Percentiles rank a stretch among this genome's conserved stretches.
phyloP scores from a whole-genome alignment of 352 stramenopile genomes.

The Pythium coloratum region DNA sequence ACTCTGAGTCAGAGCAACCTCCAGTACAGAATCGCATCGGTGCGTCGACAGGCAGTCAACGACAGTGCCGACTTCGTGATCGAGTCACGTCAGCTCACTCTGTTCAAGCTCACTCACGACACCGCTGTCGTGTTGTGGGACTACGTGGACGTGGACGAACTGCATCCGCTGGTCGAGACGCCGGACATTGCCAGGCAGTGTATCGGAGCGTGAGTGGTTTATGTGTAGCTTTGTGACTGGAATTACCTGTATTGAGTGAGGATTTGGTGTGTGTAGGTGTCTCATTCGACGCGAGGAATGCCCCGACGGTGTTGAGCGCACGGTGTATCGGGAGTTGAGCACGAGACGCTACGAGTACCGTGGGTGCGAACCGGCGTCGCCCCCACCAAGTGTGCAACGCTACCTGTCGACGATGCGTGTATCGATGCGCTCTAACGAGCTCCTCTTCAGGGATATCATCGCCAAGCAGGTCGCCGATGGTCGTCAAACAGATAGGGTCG shows the following conservation, averaged over 20 bases:
- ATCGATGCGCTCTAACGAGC: slow-evolving; percentile 10
- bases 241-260: background rate
- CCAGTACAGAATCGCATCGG: slow-evolving; percentile 9
- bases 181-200: slow-evolving; percentile 23
- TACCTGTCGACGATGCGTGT: slow-evolving; percentile 6
- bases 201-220: slow-evolving; percentile 15
- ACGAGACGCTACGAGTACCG: slow-evolving; percentile 12
- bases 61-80: slow-evolving; percentile 17
- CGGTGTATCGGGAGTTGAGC: slow-evolving; percentile 14
- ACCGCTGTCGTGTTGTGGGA: slow-evolving; percentile 32
- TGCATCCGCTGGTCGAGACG: slow-evolving; percentile 22
- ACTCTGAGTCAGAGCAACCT: slow-evolving; percentile 11
- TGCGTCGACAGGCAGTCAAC: background rate
- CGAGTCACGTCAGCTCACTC: slow-evolving; percentile 26
- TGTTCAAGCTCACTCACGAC: slow-evolving; percentile 26
- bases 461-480: slow-evolving; percentile 2
- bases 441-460: slow-evolving; percentile 10
- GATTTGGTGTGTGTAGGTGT: background rate
- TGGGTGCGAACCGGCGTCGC: background rate
- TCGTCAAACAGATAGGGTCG: background rate
- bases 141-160: slow-evolving; percentile 33
- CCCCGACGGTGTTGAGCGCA: slow-evolving; percentile 9
- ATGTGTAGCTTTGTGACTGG: background rate
- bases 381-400: slow-evolving; percentile 1
- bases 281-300: slow-evolving; percentile 13